Percentiles rank a stretch among this genome's conserved stretches.
Evolutionary conservation across 192 early-diverging fungal species (phyloP).

Genomic region (Coemansia reversa): DNA sequence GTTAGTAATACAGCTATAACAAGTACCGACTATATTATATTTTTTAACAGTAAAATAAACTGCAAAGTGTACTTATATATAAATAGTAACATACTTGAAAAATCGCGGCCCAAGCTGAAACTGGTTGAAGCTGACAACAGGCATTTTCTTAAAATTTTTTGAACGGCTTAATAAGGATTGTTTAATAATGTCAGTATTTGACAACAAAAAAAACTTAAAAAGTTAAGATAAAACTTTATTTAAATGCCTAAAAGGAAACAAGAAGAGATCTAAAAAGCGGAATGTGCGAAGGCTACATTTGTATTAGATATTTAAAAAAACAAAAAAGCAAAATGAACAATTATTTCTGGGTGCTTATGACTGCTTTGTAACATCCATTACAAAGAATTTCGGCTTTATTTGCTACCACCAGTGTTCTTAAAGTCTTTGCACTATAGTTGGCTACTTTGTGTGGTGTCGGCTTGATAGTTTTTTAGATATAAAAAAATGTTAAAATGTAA

Average conservation of each 20-base stretch:
- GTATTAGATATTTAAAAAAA: not conserved
- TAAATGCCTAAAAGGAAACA: no score
- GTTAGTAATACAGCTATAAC: not conserved
- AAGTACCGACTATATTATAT: not conserved
- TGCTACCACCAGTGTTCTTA: not conserved
- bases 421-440: not conserved
- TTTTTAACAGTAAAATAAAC: no score
- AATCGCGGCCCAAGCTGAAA: slow-evolving; percentile 46
- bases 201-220: not conserved
- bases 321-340: not conserved
- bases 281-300: not conserved
- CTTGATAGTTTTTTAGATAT: not conserved
- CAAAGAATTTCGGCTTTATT: not conserved
- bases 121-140: slow-evolving; percentile 23
- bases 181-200: not conserved
- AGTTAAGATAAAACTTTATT: no score
- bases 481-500: no score
- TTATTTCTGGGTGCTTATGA: not conserved
- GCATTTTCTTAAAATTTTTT: not conserved
- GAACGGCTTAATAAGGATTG: not conserved
- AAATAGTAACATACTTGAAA: slow-evolving; percentile 30
- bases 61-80: not conserved
- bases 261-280: not conserved
- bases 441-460: not conserved
- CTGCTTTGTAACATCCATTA: not conserved